A percentile compares a stretch with the other conserved stretches of the same genome.
Conservation (phyloP, 192 early-diverging fungal genomes). For the Cladochytrium replicatum region DNA sequence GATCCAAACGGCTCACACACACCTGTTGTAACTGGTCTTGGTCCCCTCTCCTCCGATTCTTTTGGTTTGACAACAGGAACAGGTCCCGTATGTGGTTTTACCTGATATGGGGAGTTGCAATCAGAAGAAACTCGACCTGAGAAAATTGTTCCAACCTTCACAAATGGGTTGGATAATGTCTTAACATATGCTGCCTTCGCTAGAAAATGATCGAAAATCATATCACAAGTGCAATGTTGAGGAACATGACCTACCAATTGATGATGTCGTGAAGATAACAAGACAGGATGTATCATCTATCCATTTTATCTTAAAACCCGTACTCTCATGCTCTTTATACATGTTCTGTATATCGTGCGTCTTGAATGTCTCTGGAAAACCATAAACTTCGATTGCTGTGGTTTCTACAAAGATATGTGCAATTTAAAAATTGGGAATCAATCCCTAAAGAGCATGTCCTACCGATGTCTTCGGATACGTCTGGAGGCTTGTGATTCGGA, state of each 20-base stretch:
- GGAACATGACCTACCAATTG: conserved; percentile 38
- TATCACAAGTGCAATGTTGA: neutral
- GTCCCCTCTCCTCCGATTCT: conserved; percentile 6
- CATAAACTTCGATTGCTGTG: conserved; percentile 2
- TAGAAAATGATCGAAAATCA: neutral
- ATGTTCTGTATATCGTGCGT: conserved; percentile 60
- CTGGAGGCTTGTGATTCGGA: too few species aligned
- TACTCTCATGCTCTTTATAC: conserved; percentile 48
- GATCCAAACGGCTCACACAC: neutral
- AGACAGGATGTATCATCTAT: conserved; percentile 57
- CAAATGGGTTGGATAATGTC: conserved; percentile 13
- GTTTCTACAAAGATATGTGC: too few species aligned
- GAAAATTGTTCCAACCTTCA: too few species aligned
- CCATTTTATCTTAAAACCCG: conserved; percentile 67
- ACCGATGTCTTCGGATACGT: too few species aligned
- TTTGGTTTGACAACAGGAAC: conserved; percentile 22
- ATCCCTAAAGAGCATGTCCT: too few species aligned
- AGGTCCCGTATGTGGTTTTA: conserved; percentile 52
- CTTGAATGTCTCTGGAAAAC: conserved; percentile 55
- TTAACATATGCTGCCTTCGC: conserved; percentile 17
- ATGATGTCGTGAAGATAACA: conserved; percentile 56
- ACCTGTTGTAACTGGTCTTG: neutral
- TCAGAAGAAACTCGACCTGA: too few species aligned
- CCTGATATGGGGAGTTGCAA: too few species aligned
- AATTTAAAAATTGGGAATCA: too few species aligned